Evolutionary conservation across 768 basidiomycete genomes (phyloP).

Genomic region (Mycena venus): DNA sequence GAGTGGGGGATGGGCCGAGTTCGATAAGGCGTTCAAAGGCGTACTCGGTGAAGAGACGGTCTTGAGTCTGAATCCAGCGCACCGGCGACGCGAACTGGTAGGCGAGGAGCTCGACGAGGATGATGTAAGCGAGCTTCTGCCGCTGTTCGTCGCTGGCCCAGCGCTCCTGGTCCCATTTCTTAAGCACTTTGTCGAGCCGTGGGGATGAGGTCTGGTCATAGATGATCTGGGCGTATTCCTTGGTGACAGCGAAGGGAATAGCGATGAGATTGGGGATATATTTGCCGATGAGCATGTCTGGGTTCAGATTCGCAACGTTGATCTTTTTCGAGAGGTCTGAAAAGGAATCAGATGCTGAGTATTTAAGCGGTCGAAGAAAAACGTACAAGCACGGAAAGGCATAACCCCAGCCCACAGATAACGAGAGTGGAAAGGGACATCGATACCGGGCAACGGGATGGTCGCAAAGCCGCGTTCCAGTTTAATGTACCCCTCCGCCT

Average conservation of each 20-base stretch:
- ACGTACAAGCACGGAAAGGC: slow-evolving; percentile 96
- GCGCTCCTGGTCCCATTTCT: slow-evolving; percentile 91
- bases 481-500: slow-evolving; percentile 88
- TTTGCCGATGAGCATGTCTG: slow-evolving; percentile 93
- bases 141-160: slow-evolving; percentile 89
- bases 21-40: slow-evolving; percentile 95
- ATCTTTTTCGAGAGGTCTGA: slow-evolving; percentile 98
- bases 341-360: not conserved
- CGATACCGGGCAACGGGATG: slow-evolving; percentile 95
- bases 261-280: slow-evolving; percentile 98
- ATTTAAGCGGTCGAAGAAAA: not conserved
- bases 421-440: slow-evolving; percentile 99
- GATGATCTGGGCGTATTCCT: slow-evolving; percentile 93
- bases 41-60: slow-evolving; percentile 89
- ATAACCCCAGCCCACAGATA: slow-evolving; percentile 99
- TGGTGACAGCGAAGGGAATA: slow-evolving; percentile 85
- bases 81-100: slow-evolving; percentile 99
- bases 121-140: slow-evolving; percentile 94
- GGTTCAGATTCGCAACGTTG: slow-evolving; percentile 90
- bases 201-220: slow-evolving; percentile 98
- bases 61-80: slow-evolving; percentile 99
- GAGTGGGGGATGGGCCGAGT: slow-evolving; percentile 94
- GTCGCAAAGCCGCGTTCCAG: slow-evolving; percentile 98
- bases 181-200: slow-evolving; percentile 93
- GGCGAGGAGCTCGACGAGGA: slow-evolving; percentile 95